These are phyloP conservation scores for Cryphonectria japonica DNA, from an alignment of 2,329 filamentous ascomycete genomes.

Conservation along the genomic window DNA sequence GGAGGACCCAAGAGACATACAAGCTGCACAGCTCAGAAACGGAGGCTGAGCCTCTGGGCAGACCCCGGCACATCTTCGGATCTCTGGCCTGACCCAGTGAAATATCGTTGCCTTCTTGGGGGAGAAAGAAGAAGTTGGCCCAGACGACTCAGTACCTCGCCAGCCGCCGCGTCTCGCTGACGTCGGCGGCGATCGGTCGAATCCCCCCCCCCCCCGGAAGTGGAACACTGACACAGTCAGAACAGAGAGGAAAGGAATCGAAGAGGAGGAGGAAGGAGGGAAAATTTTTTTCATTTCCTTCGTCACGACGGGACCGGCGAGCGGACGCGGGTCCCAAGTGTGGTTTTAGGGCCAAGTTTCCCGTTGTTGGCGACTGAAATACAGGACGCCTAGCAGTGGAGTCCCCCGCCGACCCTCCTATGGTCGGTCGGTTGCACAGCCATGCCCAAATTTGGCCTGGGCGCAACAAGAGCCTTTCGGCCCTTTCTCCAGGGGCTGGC, in stretches of 20 bases:
- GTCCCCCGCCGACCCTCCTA: background rate
- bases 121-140: background rate
- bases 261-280: background rate
- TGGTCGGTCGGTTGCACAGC: background rate
- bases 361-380: slow-evolving; percentile 23
- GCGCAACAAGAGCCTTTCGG: slow-evolving; percentile 22
- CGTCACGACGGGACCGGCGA: slow-evolving; percentile 7
- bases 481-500: slow-evolving; percentile 28
- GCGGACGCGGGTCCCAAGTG: slow-evolving; percentile 11
- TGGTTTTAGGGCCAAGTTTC: slow-evolving; percentile 14
- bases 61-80: background rate
- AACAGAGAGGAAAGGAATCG: background rate
- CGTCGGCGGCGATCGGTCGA: slow-evolving; percentile 24
- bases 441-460: slow-evolving; percentile 5
- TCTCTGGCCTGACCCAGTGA: background rate
- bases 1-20: background rate
- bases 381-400: slow-evolving; percentile 14
- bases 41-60: background rate
- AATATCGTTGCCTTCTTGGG: background rate
- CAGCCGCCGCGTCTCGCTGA: slow-evolving; percentile 12
- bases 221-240: background rate
- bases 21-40: background rate
- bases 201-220: background rate
- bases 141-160: background rate
- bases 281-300: background rate